Base-by-base conservation (phyloP, 2,329 filamentous ascomycete genomes). In the Nigrograna mackinnonii region DNA sequence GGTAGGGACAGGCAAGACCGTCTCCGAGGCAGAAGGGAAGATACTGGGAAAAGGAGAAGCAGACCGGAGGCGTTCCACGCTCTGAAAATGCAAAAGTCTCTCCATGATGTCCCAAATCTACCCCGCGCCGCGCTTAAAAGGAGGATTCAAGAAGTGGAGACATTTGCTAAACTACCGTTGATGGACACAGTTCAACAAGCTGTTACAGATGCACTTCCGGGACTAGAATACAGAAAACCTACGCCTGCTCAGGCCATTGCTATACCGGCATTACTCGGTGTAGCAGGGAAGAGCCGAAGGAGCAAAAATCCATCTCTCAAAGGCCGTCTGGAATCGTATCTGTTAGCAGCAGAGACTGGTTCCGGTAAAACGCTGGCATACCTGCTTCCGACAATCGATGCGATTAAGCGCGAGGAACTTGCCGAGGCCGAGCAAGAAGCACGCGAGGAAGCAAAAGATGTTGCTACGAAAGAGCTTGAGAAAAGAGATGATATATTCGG, bases 291-390 rank as follows among this genome's bases (percentile, higher is more conserved):
- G 30, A 46, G 42, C 61, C 58, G 60, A 44, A 50, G 48, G 31
- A 39, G 11, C 6, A 52, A 58, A 26, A 52, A 47, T 4, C 41
- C 64, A 3, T 60, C 57, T 38, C 48, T 44, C 58, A 62, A 62
- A 51, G 37, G 37, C 63, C 69, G 51, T n/a, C 78, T 80, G 59
- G 74, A 83, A 40, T 77, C 84, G 39, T 96, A 89, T 62, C 78
- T 99, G 11, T 77, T 99, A 37, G 94, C 94, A 4, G 94, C 94
- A 9, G 94, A 99, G 75, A 99, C 94, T 0, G 94, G 94, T 11
- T 97, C 94, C 1, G 94, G 94, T 46, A 99, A 99, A 75, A 99
- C 94, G 1, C 75, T 99, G 48, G 90, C 94, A 6, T 99, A 99
- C 63, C 75, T 97, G 4, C 71, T 96, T 4, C 95, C 94, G 0